Conservation (phyloP, 306 rosid species). For the Quercus alba region DNA sequence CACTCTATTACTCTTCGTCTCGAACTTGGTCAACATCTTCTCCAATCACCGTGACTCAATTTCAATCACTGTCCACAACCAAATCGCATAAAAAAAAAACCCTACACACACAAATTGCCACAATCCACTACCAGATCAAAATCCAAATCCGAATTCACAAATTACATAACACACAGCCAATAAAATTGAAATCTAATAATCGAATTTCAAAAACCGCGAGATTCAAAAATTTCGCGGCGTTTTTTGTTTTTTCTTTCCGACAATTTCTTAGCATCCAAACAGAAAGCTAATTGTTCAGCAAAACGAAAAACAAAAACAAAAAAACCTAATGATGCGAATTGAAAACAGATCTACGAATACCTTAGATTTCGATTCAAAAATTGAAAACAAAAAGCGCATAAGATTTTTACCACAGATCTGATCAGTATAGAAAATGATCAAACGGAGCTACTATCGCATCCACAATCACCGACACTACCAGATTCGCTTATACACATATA, state of each 20-base stretch:
- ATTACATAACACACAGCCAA: background rate
- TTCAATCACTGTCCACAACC: conserved; percentile 10
- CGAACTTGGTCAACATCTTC: conserved; percentile 95
- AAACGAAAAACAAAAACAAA: background rate
- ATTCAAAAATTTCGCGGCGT: conserved; percentile 7
- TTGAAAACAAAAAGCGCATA: background rate
- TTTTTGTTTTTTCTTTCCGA: background rate
- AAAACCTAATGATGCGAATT: background rate
- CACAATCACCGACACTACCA: conserved; percentile 8
- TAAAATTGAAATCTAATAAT: background rate
- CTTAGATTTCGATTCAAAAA: background rate
- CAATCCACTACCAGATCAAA: background rate
- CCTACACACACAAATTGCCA: conserved; percentile 1
- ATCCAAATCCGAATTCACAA: background rate
- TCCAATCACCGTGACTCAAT: background rate
- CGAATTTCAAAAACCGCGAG: background rate
- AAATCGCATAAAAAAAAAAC: conserved; percentile 25
- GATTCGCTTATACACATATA: background rate
- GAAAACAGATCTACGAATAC: too few species aligned
- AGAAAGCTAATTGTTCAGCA: background rate
- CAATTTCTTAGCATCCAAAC: conserved; percentile 12
- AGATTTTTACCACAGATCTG: conserved; percentile 42
- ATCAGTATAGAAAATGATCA: conserved; percentile 23
- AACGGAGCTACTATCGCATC: conserved; percentile 19
- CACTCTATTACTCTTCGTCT: conserved; percentile 96